These are phyloP conservation scores for Polymyxa betae DNA, from an alignment of 208 protist species.

Conservation along the genomic window DNA sequence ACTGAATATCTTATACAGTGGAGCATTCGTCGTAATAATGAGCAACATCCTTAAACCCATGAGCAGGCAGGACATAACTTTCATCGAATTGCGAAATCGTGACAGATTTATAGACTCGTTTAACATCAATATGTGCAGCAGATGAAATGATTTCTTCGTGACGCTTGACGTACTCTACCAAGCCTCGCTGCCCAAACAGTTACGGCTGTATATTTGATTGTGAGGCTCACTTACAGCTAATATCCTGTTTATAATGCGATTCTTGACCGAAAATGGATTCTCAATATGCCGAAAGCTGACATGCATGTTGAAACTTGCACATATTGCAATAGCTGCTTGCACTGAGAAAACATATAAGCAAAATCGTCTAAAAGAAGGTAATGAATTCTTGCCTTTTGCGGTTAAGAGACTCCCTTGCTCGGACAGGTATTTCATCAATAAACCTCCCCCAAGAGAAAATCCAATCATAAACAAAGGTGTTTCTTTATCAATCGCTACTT, in stretches of 20 bases:
- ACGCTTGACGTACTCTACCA: not conserved
- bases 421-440: slow-evolving; percentile 33
- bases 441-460: slow-evolving; percentile 3
- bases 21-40: slow-evolving; percentile 53
- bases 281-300: not conserved
- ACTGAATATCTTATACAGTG: not conserved
- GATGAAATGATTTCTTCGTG: not conserved
- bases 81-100: slow-evolving; percentile 4
- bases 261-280: slow-evolving; percentile 6
- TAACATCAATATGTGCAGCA: not conserved
- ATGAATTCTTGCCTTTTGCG: not conserved
- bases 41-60: not conserved
- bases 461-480: slow-evolving; percentile 48
- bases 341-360: not conserved
- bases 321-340: not conserved
- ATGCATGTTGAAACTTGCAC: slow-evolving; percentile 53
- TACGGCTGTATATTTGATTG: not conserved
- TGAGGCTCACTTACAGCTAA: not conserved
- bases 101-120: not conserved
- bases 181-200: not conserved
- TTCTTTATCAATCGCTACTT: not conserved
- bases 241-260: not conserved
- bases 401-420: not conserved
- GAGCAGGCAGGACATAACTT: not conserved
- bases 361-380: not conserved